Evolutionary conservation across 306 rosid genomes (phyloP).

Genomic region (Hippophae tibetana): DNA sequence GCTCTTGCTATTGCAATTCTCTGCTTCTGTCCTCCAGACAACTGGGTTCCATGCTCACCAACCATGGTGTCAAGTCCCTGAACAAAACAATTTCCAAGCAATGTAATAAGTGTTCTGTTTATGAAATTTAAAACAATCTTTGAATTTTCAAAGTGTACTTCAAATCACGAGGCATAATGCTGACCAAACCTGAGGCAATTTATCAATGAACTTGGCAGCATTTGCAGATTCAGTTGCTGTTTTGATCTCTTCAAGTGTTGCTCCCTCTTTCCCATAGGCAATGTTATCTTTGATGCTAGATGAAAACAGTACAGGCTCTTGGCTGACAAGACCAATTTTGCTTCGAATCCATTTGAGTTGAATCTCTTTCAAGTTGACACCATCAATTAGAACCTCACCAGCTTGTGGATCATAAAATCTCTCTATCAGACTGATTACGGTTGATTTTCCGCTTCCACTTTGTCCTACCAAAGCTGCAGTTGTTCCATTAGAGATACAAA

Average conservation of each 20-base stretch:
- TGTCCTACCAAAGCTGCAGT: conserved; percentile 44
- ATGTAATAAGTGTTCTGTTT: no score
- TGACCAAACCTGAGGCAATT: conserved; percentile 28
- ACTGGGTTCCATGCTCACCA: conserved; percentile 64
- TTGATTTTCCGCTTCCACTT: conserved; percentile 48
- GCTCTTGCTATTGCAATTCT: conserved; percentile 69
- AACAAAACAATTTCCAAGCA: not conserved
- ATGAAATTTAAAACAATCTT: not conserved
- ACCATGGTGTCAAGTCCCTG: conserved; percentile 60
- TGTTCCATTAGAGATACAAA: conserved; percentile 38
- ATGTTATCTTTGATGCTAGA: conserved; percentile 36
- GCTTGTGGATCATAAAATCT: conserved; percentile 38
- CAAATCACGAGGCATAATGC: no score
- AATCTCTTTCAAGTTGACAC: conserved; percentile 32
- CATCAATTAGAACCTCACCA: conserved; percentile 39
- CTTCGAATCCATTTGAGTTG: conserved; percentile 30
- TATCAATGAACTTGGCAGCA: conserved; percentile 38
- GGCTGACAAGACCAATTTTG: conserved; percentile 39
- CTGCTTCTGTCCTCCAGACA: conserved; percentile 64
- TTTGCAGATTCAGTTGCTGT: conserved; percentile 27
- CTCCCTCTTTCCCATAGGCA: conserved; percentile 36
- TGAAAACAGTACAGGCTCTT: conserved; percentile 34
- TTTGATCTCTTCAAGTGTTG: conserved; percentile 29
- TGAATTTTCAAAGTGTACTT: no score
- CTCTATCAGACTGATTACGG: conserved; percentile 31